A percentile compares a stretch with the other conserved stretches of the same genome.
Conservation (phyloP, 2,329 filamentous ascomycete genomes). For the Leptodontidium sp. region DNA sequence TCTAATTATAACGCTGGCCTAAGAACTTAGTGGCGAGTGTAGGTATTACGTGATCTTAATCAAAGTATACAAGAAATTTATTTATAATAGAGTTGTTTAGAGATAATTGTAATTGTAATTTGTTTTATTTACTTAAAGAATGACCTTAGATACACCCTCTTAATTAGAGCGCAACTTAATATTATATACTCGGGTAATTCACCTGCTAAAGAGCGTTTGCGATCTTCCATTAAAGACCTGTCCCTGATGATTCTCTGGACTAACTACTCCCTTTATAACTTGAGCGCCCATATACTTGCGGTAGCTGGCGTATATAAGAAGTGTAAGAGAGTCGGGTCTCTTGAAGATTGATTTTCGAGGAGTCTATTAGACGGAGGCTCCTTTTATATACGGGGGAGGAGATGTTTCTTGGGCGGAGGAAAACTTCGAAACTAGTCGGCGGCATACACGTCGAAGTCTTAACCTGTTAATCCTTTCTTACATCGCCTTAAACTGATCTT, state of each 20-base stretch:
- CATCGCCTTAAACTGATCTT: conserved; percentile 1
- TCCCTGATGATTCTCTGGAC: conserved; percentile 19
- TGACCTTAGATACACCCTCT: conserved; percentile 3
- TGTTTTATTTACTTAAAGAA: conserved; percentile 14
- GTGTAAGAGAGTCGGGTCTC: too few relatives aligned
- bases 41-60: conserved; percentile 11
- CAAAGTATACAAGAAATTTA: neutral
- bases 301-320: conserved; percentile 24
- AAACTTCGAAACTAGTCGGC: too few relatives aligned
- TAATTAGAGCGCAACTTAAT: neutral
- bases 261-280: conserved; percentile 6
- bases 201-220: conserved; percentile 4
- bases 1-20: too few relatives aligned
- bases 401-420: conserved; percentile 15
- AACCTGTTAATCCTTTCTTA: conserved; percentile 12
- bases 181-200: conserved; percentile 10
- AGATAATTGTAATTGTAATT: conserved; percentile 9
- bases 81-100: conserved; percentile 10
- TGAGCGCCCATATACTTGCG: conserved; percentile 22
- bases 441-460: conserved; percentile 20
- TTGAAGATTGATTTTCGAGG: conserved; percentile 19
- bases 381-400: conserved; percentile 24
- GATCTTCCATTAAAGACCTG: conserved; percentile 16
- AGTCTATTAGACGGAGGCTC: conserved; percentile 10
- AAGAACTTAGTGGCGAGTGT: too few relatives aligned